These are phyloP conservation scores for Tremellales sp. DNA, from an alignment of 1,284 basidiomycete genomes.

Conservation along the genomic window DNA sequence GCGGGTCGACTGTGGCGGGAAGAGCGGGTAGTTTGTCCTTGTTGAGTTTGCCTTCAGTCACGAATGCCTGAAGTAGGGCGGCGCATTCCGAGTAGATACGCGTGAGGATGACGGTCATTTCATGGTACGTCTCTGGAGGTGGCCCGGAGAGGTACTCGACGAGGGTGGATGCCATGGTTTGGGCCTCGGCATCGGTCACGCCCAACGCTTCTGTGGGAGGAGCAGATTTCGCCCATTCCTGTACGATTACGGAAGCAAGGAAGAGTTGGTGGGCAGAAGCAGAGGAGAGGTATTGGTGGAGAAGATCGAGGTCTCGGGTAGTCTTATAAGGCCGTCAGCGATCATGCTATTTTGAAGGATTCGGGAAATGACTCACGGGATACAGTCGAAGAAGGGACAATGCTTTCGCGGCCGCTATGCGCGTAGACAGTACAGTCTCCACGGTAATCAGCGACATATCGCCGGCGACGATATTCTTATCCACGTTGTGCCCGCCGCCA, in stretches of 20 bases:
- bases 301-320: conserved; percentile 54
- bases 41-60: conserved; percentile 78
- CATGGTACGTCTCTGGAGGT: conserved; percentile 79
- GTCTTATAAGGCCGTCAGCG: background rate
- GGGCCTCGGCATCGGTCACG: conserved; percentile 56
- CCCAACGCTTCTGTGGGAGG: conserved; percentile 17
- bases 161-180: conserved; percentile 62
- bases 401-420: conserved; percentile 75
- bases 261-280: conserved; percentile 89
- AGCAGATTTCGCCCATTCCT: conserved; percentile 75
- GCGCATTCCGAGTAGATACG: conserved; percentile 79
- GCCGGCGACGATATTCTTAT: conserved; percentile 91
- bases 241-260: conserved; percentile 74
- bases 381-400: conserved; percentile 54
- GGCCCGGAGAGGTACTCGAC: conserved; percentile 69
- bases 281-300: conserved; percentile 76
- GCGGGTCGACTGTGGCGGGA: conserved; percentile 69
- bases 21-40: conserved; percentile 73
- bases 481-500: conserved; percentile 75
- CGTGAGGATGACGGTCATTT: conserved; percentile 79
- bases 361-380: background rate
- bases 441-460: conserved; percentile 79
- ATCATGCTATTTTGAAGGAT: conserved; percentile 3
- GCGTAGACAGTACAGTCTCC: conserved; percentile 76
- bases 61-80: conserved; percentile 74